Conservation (phyloP, 73 alveolate genomes). For the Vitrella brassicaformis region DNA sequence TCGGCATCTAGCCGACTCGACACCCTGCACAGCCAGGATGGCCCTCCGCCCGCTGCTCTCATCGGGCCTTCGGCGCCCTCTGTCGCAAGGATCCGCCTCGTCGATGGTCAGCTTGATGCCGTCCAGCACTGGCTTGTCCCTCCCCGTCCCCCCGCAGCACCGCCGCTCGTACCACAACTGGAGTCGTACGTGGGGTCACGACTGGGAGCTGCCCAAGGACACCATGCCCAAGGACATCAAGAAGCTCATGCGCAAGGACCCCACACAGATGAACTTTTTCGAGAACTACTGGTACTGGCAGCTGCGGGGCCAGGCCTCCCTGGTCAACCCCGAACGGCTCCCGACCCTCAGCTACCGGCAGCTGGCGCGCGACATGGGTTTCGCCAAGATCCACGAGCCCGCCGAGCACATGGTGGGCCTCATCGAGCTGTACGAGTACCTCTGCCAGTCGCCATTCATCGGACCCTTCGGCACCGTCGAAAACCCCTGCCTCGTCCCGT, state of each 20-base stretch:
- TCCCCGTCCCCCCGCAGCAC: too few relatives aligned
- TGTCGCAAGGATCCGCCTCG: too few relatives aligned
- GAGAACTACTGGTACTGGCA: slow-evolving; percentile 36
- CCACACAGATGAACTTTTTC: slow-evolving; percentile 10
- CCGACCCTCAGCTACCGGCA: slow-evolving; percentile 27
- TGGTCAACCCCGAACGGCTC: slow-evolving; percentile 20
- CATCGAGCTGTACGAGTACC: slow-evolving; percentile 34
- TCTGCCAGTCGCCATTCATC: slow-evolving; percentile 21
- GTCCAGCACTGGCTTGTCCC: too few relatives aligned
- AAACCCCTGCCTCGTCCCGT: slow-evolving; percentile 24
- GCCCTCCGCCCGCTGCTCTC: too few relatives aligned
- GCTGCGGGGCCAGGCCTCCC: slow-evolving; percentile 14
- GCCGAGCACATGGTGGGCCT: slow-evolving; percentile 26
- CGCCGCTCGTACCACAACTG: not conserved
- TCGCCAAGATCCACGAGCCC: slow-evolving; percentile 10
- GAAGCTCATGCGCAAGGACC: slow-evolving; percentile 16
- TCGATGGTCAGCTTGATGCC: too few relatives aligned
- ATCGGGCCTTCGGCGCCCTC: too few relatives aligned
- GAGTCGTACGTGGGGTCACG: not conserved
- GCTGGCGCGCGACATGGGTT: slow-evolving; percentile 35
- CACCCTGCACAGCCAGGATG: too few relatives aligned
- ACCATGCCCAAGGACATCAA: slow-evolving; percentile 3
- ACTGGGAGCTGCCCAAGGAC: not conserved
- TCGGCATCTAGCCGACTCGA: too few relatives aligned
- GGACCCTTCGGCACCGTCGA: slow-evolving; percentile 38